phyloP scores from a whole-genome alignment of 2,329 filamentous ascomycete genomes.

The Raffaelea deltoideospora region DNA sequence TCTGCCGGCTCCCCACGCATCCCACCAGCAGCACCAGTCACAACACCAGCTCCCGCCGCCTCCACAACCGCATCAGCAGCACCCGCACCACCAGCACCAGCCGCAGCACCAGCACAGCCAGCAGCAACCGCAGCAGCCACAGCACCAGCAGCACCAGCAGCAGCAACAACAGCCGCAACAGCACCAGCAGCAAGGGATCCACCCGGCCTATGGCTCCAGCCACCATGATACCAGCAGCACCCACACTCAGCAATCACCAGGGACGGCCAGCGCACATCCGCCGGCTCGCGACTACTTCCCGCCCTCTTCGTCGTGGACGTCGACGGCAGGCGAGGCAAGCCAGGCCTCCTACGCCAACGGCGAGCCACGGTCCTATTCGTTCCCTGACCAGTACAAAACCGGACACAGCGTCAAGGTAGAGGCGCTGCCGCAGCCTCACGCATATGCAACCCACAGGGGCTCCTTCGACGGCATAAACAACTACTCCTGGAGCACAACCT shows the following conservation, averaged over 20 bases:
- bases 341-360: slow-evolving; percentile 28
- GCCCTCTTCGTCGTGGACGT: slow-evolving; percentile 34
- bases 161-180: slow-evolving; percentile 5
- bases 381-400: slow-evolving; percentile 32
- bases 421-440: slow-evolving; percentile 21
- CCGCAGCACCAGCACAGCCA: too few relatives aligned
- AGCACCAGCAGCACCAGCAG: slow-evolving; percentile 2
- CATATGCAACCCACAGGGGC: slow-evolving; percentile 24
- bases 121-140: slow-evolving; percentile 1
- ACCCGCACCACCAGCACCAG: neutral
- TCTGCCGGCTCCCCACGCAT: slow-evolving; percentile 6
- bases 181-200: too few relatives aligned
- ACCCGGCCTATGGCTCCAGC: slow-evolving; percentile 2
- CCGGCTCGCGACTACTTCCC: slow-evolving; percentile 38
- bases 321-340: slow-evolving; percentile 30
- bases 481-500: slow-evolving; percentile 41
- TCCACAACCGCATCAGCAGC: neutral
- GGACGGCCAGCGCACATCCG: slow-evolving; percentile 10
- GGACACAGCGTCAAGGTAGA: slow-evolving; percentile 18
- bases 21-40: slow-evolving; percentile 5
- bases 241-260: slow-evolving; percentile 8
- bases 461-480: slow-evolving; percentile 36
- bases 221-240: slow-evolving; percentile 4
- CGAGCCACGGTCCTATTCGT: slow-evolving; percentile 31
- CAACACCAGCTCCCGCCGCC: slow-evolving; percentile 3